Evolutionary conservation across 2,329 filamentous ascomycete species (phyloP).

Genomic region (Pestalotiopsis sp.): DNA sequence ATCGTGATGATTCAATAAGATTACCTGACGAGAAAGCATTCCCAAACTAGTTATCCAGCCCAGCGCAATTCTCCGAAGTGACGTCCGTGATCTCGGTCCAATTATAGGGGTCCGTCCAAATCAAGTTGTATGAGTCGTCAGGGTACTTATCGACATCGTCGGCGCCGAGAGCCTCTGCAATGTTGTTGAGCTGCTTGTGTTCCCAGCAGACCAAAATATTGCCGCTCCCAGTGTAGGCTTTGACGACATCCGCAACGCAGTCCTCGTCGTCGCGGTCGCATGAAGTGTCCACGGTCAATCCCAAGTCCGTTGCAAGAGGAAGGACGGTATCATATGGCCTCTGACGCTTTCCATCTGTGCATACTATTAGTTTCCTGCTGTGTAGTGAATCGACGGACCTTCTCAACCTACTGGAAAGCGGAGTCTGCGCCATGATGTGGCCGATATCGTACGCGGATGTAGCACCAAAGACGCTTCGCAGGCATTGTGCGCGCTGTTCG

Average conservation of each 20-base stretch:
- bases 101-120: conserved; percentile 58
- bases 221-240: conserved; percentile 48
- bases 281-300: conserved; percentile 55
- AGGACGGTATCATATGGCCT: conserved; percentile 61
- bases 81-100: conserved; percentile 48
- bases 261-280: conserved; percentile 58
- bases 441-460: conserved; percentile 57
- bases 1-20: too few species aligned
- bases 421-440: conserved; percentile 58
- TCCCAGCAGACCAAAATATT: conserved; percentile 68
- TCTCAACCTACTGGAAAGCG: conserved; percentile 30
- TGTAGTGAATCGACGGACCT: neutral
- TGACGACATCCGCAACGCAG: conserved; percentile 55
- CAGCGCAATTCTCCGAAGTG: conserved; percentile 56
- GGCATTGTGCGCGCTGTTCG: conserved; percentile 59
- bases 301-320: conserved; percentile 58
- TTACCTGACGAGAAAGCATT: too few species aligned
- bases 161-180: conserved; percentile 55
- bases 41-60: conserved; percentile 42
- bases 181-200: conserved; percentile 54
- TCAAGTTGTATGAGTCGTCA: conserved; percentile 52
- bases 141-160: conserved; percentile 51
- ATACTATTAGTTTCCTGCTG: neutral
- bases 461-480: conserved; percentile 58
- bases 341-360: conserved; percentile 49